Percentiles rank a stretch among this genome's conserved stretches.
Evolutionary conservation across 768 basidiomycete genomes (phyloP).

Genomic region (Tremella mesenterica): DNA sequence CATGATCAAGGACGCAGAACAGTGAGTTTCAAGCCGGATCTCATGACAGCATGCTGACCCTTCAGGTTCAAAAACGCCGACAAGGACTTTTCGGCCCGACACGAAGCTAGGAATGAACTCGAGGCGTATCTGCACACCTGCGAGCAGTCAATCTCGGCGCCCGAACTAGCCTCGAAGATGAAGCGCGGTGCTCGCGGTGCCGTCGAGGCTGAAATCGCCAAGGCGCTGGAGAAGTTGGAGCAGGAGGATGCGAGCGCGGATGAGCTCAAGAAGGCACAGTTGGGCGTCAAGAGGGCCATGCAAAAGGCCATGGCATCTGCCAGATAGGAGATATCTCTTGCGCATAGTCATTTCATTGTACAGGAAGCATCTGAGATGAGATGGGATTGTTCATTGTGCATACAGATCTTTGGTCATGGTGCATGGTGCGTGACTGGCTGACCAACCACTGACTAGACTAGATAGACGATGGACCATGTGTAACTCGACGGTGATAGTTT

Average conservation of each 20-base stretch:
- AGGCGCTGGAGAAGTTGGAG: conserved; percentile 96
- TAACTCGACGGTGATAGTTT: no score
- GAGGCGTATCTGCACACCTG: conserved; percentile 97
- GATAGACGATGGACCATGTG: no score
- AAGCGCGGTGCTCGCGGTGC: conserved; percentile 92
- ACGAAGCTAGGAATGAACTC: conserved; percentile 96
- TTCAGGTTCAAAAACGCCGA: conserved; percentile 44
- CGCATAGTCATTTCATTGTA: conserved; percentile 8
- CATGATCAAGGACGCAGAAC: conserved; percentile 99
- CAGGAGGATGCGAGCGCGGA: conserved; percentile 88
- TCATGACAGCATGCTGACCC: not conserved
- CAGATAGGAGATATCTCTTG: conserved; percentile 29
- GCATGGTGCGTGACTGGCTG: no score
- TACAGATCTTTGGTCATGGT: no score
- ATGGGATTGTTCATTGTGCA: not conserved
- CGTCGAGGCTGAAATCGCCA: conserved; percentile 94
- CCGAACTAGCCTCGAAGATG: conserved; percentile 96
- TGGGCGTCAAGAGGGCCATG: conserved; percentile 89
- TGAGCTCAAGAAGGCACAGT: conserved; percentile 91
- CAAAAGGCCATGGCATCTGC: conserved; percentile 68
- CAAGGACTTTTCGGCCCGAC: conserved; percentile 95
- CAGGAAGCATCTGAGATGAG: conserved; percentile 10
- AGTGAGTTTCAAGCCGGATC: conserved; percentile 53
- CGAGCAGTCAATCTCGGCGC: conserved; percentile 63
- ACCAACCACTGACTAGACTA: no score